Conservation (phyloP, 1,284 basidiomycete genomes). For the Thecaphora frezii region DNA sequence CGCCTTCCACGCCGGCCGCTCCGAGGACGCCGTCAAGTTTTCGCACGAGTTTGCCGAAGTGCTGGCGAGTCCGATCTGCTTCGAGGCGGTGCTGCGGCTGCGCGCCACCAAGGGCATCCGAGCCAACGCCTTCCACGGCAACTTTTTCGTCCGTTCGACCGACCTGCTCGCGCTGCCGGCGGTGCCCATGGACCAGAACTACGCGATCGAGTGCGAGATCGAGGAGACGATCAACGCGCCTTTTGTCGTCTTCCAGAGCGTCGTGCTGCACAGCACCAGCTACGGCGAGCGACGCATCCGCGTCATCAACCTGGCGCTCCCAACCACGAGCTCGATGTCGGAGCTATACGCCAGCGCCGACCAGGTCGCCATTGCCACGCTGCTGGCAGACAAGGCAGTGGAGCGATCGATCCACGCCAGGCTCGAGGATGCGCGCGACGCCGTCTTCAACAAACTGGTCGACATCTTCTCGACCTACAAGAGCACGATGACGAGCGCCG, state of each 20-base stretch:
- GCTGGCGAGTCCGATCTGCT: conserved; percentile 87
- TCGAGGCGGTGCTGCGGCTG: conserved; percentile 96
- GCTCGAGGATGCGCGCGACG: conserved; percentile 89
- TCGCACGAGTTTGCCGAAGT: conserved; percentile 95
- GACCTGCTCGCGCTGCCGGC: conserved; percentile 95
- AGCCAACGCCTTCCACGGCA: conserved; percentile 97
- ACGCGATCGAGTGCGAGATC: conserved; percentile 94
- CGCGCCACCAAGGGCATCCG: conserved; percentile 81
- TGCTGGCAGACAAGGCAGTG: conserved; percentile 94
- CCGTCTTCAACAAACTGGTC: conserved; percentile 84
- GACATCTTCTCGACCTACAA: conserved; percentile 92
- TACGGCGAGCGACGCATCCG: conserved; percentile 95
- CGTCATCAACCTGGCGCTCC: conserved; percentile 87
- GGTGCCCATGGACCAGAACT: conserved; percentile 93
- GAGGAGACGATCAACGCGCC: conserved; percentile 91
- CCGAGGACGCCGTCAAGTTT: conserved; percentile 96
- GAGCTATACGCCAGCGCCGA: conserved; percentile 95
- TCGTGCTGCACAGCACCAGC: conserved; percentile 92
- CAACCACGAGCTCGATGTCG: conserved; percentile 87
- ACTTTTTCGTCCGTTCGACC: conserved; percentile 98
- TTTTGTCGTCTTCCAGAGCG: conserved; percentile 94
- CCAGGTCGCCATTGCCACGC: conserved; percentile 84
- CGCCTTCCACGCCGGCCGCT: conserved; percentile 88
- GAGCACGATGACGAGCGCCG: conserved; percentile 90
- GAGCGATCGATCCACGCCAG: conserved; percentile 83